Evolutionary conservation across 768 basidiomycete genomes (phyloP).

Genomic region (Amanita phalloides): DNA sequence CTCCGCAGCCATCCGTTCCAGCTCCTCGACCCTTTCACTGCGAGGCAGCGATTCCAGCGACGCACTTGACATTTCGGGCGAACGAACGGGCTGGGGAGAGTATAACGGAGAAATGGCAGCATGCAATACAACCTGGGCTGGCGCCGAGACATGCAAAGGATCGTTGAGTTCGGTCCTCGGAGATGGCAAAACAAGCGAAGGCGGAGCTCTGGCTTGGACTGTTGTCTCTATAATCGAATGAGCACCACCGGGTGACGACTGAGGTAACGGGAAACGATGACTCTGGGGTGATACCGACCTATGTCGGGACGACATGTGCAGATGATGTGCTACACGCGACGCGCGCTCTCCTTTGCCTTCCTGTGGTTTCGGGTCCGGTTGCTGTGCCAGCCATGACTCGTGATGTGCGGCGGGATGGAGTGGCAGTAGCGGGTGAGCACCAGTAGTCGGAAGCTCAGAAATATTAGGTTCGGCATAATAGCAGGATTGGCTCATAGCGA

Average conservation of each 20-base stretch:
- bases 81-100: constrained; percentile 61
- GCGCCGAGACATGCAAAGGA: neutral
- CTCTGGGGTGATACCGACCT: constrained; percentile 55
- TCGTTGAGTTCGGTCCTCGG: neutral
- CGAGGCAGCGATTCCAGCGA: constrained; percentile 27
- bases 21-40: constrained; percentile 51
- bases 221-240: neutral
- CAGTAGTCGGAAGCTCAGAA: constrained; percentile 24
- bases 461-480: constrained; percentile 12
- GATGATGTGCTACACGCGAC: constrained; percentile 45
- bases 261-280: constrained; percentile 37
- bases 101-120: constrained; percentile 25
- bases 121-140: constrained; percentile 2
- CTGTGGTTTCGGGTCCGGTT: constrained; percentile 26
- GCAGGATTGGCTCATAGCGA: constrained; percentile 18
- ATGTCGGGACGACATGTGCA: constrained; percentile 44
- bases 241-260: constrained; percentile 3
- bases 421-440: constrained; percentile 18
- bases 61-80: constrained; percentile 39
- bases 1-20: constrained; percentile 67
- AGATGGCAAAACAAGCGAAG: neutral
- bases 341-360: constrained; percentile 55
- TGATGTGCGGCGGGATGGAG: constrained; percentile 17
- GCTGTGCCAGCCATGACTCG: constrained; percentile 8
- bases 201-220: neutral